phyloP scores from a whole-genome alignment of 169 alveolate genomes.

The Blepharisma undulans region DNA sequence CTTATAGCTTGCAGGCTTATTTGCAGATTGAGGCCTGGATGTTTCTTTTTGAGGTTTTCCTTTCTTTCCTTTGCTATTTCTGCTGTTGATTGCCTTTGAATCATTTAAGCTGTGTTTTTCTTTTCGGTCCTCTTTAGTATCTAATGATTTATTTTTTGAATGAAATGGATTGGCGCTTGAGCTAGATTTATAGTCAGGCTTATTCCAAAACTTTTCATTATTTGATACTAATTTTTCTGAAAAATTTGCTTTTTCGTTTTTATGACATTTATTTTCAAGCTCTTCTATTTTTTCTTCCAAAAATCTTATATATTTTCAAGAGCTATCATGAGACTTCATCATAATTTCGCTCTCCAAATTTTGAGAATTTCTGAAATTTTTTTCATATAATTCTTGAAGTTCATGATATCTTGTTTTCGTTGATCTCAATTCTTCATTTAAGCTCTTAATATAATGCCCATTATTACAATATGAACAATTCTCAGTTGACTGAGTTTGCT shows the following conservation, averaged over 20 bases:
- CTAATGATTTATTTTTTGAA: not conserved
- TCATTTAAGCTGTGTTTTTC: not conserved
- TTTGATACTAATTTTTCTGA: not conserved
- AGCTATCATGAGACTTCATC: not conserved
- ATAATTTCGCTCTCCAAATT: not conserved
- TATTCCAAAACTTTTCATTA: not conserved
- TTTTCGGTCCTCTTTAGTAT: not conserved
- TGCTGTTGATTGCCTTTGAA: not conserved
- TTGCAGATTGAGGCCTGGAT: not conserved
- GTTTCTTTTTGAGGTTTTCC: not conserved
- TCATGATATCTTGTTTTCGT: not conserved
- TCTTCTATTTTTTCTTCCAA: not conserved
- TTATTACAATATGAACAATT: not conserved
- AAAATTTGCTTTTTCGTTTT: not conserved
- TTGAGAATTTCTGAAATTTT: not conserved
- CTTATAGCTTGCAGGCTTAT: not conserved
- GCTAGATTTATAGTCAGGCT: not conserved
- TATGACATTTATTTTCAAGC: not conserved
- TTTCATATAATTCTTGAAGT: not conserved
- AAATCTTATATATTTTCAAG: not conserved
- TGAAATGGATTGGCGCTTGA: not conserved
- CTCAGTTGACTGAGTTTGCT: not conserved
- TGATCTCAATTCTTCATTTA: not conserved
- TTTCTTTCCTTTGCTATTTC: not conserved
- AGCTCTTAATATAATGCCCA: not conserved